Evolutionary conservation across 306 rosid genomes (phyloP), one percentile per base, ranked within the genome.

Genomic region (Hippophae rhamnoides): DNA sequence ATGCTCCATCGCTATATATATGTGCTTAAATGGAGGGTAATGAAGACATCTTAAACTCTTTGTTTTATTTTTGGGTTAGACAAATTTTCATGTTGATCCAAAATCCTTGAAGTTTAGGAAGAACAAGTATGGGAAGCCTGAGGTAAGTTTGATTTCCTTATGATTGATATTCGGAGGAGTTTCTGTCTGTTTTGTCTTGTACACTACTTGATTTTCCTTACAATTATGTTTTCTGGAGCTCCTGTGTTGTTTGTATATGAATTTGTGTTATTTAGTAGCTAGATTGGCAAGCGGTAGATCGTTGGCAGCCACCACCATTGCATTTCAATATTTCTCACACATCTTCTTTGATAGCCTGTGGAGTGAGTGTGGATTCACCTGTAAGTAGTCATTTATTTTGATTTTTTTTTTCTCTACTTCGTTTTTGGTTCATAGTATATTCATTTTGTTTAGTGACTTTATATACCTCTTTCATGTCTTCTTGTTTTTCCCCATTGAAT

Each of bases 281-380:
- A 57, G 87, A 79, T 27, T 73, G 85, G 89, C 77, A 78, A 67
- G 73, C 54, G 64, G 72, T 62, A 52, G 76, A 76, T 62, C 80
- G 81, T 65, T 67, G 75, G 83, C 69, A 70, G 48, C 81, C 73
- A 63, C 89, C 92, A 27, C 84, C 82, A 2, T 78, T 92, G 81
- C 98, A 85, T 66, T 92, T 92, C 82, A 92, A 92, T 79, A 76
- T 87, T 68, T 85, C 98, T 6, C 96, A 87, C 72, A 83, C 93
- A 65, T 78, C 95, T 62, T 83, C 92, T 49, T 66, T 87, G 81
- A 81, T 92, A 64, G 98, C 89, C 60, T 87, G 96, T 73, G 98
- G 98, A 70, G 87, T 92, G 61, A 73, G 96, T 42, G 49, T 66
- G 57, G 78, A 83, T 64, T 82, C 84, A 13, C 78, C 76, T 0